Conservation (phyloP, 352 stramenopile genomes). For the Phytophthora cactorum region DNA sequence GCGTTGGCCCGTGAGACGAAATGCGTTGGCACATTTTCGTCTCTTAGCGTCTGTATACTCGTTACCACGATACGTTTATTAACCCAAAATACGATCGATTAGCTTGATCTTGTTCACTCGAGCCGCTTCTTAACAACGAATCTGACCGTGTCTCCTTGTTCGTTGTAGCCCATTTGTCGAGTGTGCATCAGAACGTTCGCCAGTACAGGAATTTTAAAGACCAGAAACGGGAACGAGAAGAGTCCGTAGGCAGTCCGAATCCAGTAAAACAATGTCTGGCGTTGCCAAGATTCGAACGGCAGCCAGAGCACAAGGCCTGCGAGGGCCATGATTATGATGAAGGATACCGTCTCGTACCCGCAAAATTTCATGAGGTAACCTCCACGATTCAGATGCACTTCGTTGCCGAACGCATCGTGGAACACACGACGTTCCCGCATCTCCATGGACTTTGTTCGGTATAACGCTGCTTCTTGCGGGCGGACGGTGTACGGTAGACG, state of each 20-base stretch:
- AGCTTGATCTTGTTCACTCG: constrained; percentile 2
- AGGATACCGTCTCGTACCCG: constrained; percentile 85
- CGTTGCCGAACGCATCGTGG: constrained; percentile 84
- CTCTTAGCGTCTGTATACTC: constrained; percentile 19
- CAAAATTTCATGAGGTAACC: constrained; percentile 90
- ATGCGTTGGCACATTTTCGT: constrained; percentile 19
- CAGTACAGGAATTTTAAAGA: constrained; percentile 89
- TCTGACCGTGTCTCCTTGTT: constrained; percentile 72
- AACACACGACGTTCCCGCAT: constrained; percentile 52
- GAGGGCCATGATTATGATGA: constrained; percentile 74
- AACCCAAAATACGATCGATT: constrained; percentile 23
- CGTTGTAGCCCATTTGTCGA: constrained; percentile 86
- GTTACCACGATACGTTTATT: constrained; percentile 32
- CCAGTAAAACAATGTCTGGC: constrained; percentile 88
- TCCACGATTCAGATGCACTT: constrained; percentile 77
- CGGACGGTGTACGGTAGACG: constrained; percentile 82
- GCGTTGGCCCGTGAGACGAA: neutral
- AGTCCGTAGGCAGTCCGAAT: constrained; percentile 86
- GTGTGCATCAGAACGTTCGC: constrained; percentile 87
- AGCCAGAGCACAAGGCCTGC: constrained; percentile 66
- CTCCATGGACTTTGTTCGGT: constrained; percentile 59
- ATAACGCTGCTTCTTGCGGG: constrained; percentile 58
- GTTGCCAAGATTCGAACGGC: constrained; percentile 80
- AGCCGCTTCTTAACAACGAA: constrained; percentile 49
- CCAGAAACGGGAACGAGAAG: constrained; percentile 86